Evolutionary conservation across 352 stramenopile genomes (phyloP).

Genomic region (Globisporangium spinosum): DNA sequence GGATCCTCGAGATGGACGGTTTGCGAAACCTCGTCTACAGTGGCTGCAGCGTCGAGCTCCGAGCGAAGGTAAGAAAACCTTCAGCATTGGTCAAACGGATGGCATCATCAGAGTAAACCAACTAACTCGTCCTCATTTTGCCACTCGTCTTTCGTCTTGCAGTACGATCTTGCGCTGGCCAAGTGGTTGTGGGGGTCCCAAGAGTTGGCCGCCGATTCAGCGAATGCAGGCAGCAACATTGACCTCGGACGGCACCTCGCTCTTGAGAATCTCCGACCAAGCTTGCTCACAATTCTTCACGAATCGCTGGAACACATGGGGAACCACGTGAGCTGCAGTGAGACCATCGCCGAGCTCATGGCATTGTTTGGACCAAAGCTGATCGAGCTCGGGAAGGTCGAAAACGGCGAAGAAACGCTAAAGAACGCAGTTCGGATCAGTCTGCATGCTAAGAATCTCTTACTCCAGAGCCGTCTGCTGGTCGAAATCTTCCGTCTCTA

Average conservation of each 20-base stretch:
- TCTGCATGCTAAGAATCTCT: constrained; percentile 60
- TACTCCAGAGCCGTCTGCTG: constrained; percentile 64
- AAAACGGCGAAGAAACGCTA: constrained; percentile 61
- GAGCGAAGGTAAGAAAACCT: constrained; percentile 39
- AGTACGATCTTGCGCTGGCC: constrained; percentile 67
- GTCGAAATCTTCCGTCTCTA: constrained; percentile 60
- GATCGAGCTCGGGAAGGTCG: constrained; percentile 29
- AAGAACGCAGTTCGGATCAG: constrained; percentile 49
- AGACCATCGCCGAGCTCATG: constrained; percentile 66
- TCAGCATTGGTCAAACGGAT: not conserved
- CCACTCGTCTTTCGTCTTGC: not conserved
- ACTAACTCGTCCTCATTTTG: not conserved
- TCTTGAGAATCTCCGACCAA: constrained; percentile 50
- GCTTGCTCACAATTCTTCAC: constrained; percentile 39
- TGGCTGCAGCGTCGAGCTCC: constrained; percentile 48
- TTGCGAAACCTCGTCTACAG: constrained; percentile 42
- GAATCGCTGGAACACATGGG: constrained; percentile 43
- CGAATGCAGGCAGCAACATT: not conserved
- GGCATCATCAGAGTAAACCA: not conserved
- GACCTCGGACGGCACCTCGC: constrained; percentile 23
- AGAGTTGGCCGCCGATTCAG: constrained; percentile 18
- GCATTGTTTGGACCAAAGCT: constrained; percentile 60
- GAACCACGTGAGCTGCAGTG: constrained; percentile 43
- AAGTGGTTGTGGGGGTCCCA: constrained; percentile 79
- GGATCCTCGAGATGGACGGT: constrained; percentile 39